Evolutionary conservation across 1,284 basidiomycete species (phyloP), one percentile per base, ranked within the genome.

Genomic region (Malassezia vespertilionis): DNA sequence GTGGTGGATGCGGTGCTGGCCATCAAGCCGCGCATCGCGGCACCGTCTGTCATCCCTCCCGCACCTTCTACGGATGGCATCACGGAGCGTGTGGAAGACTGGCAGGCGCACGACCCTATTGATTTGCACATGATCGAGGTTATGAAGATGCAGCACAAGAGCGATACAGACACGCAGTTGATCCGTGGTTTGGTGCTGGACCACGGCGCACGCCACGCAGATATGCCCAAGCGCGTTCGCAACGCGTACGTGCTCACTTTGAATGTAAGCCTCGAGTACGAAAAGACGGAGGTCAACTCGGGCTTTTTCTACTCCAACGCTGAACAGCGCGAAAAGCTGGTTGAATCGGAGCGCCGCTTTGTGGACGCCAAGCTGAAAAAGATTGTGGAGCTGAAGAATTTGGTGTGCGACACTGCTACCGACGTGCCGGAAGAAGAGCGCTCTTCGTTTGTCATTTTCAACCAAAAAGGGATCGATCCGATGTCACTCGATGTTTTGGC

Each of bases 91-190:
- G 55, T 66, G 8, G 49, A 42, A 9, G 60, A 68, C 33, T 67
- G 66, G 65, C 48, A 60, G 51, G 55, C 60, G 40, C 59, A 56
- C 38, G 61, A 69, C 38, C 89, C 90, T 36, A 93, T 99, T 69
- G 93, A 99, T 75, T 75, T 99, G 55, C 91, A 97, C 75, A 99
- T 99, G 93, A 78, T 99, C 46, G 93, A 99, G 74, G 83, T 97
- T 63, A 97, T 97, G 91, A 97, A 97, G 77, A 99, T 99, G 93
- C 91, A 96, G 73, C 93, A 99, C 76, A 83, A 89, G 68, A 90
- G 84, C 42, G 89, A 93, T 51, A 89, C 87, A 34, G 93, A 99
- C 74, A 97, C 93, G n/a, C 85, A 93, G 72, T 80, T 99, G 40
- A 77, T 99, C 61, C 83, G 86, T 60, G 93, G 93, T 42, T 78